phyloP scores from a whole-genome alignment of 2,329 filamentous ascomycete genomes.

The Colletotrichum godetiae region DNA sequence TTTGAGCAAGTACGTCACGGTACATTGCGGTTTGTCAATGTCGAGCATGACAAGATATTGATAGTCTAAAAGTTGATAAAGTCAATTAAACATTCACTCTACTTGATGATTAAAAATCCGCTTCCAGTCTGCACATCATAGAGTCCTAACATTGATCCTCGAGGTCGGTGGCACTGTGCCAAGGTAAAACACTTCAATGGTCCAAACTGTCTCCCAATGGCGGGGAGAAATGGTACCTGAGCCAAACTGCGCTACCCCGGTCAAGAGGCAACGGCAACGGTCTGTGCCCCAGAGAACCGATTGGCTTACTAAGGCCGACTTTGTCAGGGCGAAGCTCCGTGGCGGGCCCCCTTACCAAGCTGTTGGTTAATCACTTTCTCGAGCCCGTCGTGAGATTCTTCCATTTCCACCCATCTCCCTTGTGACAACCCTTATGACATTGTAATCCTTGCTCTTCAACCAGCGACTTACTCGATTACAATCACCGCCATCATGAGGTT shows the following conservation, averaged over 20 bases:
- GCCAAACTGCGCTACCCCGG: not conserved
- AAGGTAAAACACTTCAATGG: not conserved
- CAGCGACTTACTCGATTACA: not conserved
- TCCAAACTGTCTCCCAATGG: no score
- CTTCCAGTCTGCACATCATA: not conserved
- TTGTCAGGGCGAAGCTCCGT: slow-evolving; percentile 30
- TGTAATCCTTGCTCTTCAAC: not conserved
- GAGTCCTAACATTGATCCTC: not conserved
- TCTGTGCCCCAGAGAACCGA: not conserved
- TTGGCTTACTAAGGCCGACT: slow-evolving; percentile 26
- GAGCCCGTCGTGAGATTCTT: not conserved
- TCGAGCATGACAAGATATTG: not conserved
- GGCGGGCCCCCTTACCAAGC: slow-evolving; percentile 30
- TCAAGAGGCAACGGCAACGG: not conserved
- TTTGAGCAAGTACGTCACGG: not conserved
- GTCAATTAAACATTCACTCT: not conserved
- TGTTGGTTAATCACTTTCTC: not conserved
- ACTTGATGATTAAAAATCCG: not conserved
- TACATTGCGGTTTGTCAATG: not conserved
- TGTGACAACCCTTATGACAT: not conserved
- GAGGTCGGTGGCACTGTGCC: not conserved
- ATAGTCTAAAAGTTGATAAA: not conserved
- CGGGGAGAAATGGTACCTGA: not conserved
- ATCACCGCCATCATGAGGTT: slow-evolving; percentile 60
- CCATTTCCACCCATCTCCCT: slow-evolving; percentile 5